phyloP scores from a whole-genome alignment of 208 protist genomes.

The Crithidia fasciculata region DNA sequence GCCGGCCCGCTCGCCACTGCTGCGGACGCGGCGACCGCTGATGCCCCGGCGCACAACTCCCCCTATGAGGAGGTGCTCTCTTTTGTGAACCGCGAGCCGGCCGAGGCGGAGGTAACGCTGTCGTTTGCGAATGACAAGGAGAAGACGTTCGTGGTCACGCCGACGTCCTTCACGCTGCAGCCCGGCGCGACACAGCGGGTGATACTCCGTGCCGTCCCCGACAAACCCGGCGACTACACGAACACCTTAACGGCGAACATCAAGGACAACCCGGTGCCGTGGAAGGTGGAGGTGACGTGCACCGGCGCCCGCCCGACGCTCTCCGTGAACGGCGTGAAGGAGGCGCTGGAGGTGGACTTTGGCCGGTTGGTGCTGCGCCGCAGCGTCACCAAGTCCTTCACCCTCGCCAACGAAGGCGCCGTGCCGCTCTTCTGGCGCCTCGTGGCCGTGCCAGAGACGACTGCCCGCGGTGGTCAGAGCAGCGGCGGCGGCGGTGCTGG shows the following conservation, averaged over 20 bases:
- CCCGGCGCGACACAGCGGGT: constrained; percentile 83
- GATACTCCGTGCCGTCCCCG: constrained; percentile 81
- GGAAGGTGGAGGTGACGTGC: constrained; percentile 83
- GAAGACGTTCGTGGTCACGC: constrained; percentile 82
- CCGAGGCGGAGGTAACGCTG: constrained; percentile 74
- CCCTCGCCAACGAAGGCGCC: constrained; percentile 74
- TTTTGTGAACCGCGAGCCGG: constrained; percentile 92
- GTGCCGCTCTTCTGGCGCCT: constrained; percentile 82
- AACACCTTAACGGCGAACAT: constrained; percentile 90
- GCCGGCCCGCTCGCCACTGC: neutral
- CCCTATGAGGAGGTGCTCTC: constrained; percentile 68
- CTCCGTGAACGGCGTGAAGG: constrained; percentile 78
- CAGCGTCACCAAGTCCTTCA: constrained; percentile 43
- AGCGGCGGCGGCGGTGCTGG: constrained; percentile 5
- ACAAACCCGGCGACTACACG: constrained; percentile 78
- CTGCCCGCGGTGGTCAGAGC: neutral
- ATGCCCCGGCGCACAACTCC: neutral
- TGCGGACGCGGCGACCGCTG: neutral
- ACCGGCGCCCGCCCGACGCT: constrained; percentile 85
- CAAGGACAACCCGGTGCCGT: constrained; percentile 93
- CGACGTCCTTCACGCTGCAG: constrained; percentile 72
- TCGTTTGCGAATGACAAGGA: constrained; percentile 86
- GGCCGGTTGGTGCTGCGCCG: constrained; percentile 78
- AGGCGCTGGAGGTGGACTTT: constrained; percentile 72
- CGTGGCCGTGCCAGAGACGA: constrained; percentile 18